phyloP scores from a whole-genome alignment of 139 green algal genomes.

The Chlorella sp. region DNA sequence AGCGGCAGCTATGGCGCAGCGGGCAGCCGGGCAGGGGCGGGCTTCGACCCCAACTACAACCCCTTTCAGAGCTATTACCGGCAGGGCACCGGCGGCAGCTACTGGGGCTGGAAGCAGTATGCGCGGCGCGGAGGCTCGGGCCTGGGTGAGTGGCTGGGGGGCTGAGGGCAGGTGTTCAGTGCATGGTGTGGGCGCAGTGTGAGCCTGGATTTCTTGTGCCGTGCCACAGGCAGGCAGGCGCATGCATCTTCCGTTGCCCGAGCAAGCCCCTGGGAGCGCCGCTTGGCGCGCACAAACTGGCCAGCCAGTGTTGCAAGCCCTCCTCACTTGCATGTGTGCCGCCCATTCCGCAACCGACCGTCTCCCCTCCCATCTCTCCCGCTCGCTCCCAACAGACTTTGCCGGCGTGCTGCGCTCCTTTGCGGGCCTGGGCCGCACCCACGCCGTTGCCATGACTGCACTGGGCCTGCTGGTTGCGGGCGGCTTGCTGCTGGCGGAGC shows the following conservation, averaged over 20 bases:
- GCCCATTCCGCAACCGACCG: background rate
- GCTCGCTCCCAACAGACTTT: no score
- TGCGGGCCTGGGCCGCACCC: background rate
- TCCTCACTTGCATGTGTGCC: no score
- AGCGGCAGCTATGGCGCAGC: background rate
- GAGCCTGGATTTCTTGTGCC: background rate
- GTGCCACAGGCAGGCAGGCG: no score
- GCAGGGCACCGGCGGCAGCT: constrained; percentile 3
- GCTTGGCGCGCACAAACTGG: no score
- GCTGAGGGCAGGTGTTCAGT: background rate
- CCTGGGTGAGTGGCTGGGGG: background rate
- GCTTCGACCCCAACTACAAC: background rate
- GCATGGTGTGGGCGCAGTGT: background rate
- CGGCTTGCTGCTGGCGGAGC: constrained; percentile 23
- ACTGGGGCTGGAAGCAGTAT: constrained; percentile 22
- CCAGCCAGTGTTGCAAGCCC: background rate
- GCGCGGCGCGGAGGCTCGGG: background rate
- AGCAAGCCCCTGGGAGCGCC: no score
- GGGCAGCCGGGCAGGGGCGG: background rate
- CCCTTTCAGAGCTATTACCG: background rate
- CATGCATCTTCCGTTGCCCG: no score
- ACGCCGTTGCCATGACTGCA: background rate
- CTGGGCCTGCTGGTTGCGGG: constrained; percentile 26
- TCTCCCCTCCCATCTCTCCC: background rate
- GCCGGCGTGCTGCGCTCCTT: constrained; percentile 4